Percentiles rank a stretch among this genome's conserved stretches.
Evolutionary conservation across 768 basidiomycete species (phyloP).

Genomic region (Termitomyces sp.): DNA sequence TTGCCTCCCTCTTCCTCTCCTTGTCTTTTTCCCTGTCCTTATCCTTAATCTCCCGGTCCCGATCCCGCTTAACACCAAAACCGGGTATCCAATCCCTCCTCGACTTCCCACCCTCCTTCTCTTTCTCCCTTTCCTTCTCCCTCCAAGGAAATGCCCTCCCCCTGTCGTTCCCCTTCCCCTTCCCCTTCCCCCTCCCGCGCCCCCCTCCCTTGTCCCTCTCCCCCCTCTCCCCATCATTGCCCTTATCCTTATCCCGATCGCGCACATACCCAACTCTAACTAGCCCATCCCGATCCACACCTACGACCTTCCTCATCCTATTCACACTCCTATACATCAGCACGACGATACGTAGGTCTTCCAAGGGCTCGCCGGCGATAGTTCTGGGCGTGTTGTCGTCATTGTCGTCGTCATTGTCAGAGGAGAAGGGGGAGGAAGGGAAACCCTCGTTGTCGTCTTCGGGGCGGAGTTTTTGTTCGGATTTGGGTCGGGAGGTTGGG

Average conservation of each 20-base stretch:
- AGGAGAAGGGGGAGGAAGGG: too few relatives aligned
- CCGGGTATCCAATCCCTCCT: conserved; percentile 13
- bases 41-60: background rate
- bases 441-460: too few relatives aligned
- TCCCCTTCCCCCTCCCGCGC: conserved; percentile 5
- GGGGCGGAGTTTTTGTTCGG: too few relatives aligned
- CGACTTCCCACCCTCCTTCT: conserved; percentile 4
- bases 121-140: background rate
- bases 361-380: conserved; percentile 4
- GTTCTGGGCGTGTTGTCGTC: background rate
- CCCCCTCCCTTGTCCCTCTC: conserved; percentile 3
- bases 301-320: conserved; percentile 1
- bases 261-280: background rate
- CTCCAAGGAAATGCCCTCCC: conserved; percentile 20
- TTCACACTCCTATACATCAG: conserved; percentile 27
- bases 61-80: conserved; percentile 1
- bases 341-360: conserved; percentile 30
- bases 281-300: background rate
- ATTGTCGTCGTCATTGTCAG: too few relatives aligned
- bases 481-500: too few relatives aligned
- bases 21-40: background rate
- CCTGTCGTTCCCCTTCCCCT: conserved; percentile 12
- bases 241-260: conserved; percentile 5
- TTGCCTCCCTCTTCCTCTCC: conserved; percentile 2
- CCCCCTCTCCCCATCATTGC: background rate